Base-by-base conservation (phyloP, 2,329 filamentous ascomycete genomes). In the Sporothrix euskadiensis region DNA sequence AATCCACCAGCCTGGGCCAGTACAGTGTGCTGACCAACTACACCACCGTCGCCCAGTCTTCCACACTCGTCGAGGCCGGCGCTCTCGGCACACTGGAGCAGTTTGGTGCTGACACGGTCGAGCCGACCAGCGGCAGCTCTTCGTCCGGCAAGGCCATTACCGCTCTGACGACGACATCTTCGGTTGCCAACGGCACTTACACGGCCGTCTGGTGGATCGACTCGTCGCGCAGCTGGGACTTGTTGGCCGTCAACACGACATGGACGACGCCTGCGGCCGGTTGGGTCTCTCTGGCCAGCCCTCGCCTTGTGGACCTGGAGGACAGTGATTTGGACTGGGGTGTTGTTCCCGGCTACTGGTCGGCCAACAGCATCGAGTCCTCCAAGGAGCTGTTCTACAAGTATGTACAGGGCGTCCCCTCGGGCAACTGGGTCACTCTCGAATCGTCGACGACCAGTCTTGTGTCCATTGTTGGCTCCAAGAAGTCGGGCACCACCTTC, bases 301-400 rank as follows among this genome's bases (percentile, higher is more conserved):
- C 73, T n/a, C 73, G 73, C 0, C 63, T 74, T 26, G 70, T 73
- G 1, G 61, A 57, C 1, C 14, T 74, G 4, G 63, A 44, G 1
- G 73, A 74, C 56, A 56, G 44, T 30, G 70, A 72, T 14, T 63
- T 74, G 2, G 73, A 65, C 54, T 74, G 73, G 73, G 73, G 73
- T 22, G 70, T 74, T 6, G 73, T 74, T n/a, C 73, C 73, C 5
- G 73, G 73, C 16, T 74, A 72, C 70, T 74, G 73, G 73, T 69
- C 73, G 63, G 68, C 70, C 26, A 73, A 74, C 65, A 30, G 30
- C 41, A 3, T 74, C 14, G 71, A 73, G 35, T 56, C 73, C 3
- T 56, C 65, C 54, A 26, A 70, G 8, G 44, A 71, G 22, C 52
- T 69, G 1, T 39, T 66, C 41, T 74, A 72, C 73, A 65, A 66